Conservation (phyloP, 2,329 filamentous ascomycete genomes). For the Fusarium lateritium region DNA sequence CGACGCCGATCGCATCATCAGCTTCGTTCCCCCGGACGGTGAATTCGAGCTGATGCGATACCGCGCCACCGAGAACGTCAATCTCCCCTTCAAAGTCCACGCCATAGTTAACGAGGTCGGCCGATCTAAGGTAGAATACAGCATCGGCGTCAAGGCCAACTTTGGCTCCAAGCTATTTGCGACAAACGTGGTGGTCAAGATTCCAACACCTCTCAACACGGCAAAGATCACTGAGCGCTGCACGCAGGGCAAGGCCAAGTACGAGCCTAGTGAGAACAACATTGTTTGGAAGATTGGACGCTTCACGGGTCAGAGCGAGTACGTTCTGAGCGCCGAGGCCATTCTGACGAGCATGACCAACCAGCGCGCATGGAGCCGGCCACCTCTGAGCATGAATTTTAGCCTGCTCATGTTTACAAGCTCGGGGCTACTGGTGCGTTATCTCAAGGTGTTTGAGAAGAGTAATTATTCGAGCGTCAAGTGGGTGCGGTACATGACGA, state of each 20-base stretch:
- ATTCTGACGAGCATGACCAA: constrained; percentile 97
- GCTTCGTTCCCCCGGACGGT: constrained; percentile 95
- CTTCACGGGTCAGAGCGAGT: constrained; percentile 99
- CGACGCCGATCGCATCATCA: constrained; percentile 96
- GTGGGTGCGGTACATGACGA: constrained; percentile 99
- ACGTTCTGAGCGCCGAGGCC: constrained; percentile 93
- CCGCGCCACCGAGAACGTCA: constrained; percentile 97
- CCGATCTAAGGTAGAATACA: constrained; percentile 98
- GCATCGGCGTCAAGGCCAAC: constrained; percentile 96
- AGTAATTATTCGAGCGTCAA: constrained; percentile 99
- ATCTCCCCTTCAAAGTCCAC: constrained; percentile 98
- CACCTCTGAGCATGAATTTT: constrained; percentile 92
- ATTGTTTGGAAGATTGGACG: constrained; percentile 99
- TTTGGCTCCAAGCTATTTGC: constrained; percentile 97
- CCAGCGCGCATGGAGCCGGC: constrained; percentile 96
- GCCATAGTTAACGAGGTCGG: constrained; percentile 98
- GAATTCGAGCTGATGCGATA: constrained; percentile 99
- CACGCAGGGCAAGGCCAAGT: constrained; percentile 97
- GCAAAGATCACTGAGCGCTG: constrained; percentile 93
- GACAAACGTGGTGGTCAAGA: constrained; percentile 94
- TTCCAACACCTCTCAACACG: constrained; percentile 96
- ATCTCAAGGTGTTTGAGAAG: constrained; percentile 99
- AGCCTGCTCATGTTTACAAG: constrained; percentile 98
- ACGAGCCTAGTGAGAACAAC: constrained; percentile 97
- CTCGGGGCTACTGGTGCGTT: constrained; percentile 90